Base-by-base conservation (phyloP, 441 rosid genomes). In the Arabidopsis hybrid region DNA sequence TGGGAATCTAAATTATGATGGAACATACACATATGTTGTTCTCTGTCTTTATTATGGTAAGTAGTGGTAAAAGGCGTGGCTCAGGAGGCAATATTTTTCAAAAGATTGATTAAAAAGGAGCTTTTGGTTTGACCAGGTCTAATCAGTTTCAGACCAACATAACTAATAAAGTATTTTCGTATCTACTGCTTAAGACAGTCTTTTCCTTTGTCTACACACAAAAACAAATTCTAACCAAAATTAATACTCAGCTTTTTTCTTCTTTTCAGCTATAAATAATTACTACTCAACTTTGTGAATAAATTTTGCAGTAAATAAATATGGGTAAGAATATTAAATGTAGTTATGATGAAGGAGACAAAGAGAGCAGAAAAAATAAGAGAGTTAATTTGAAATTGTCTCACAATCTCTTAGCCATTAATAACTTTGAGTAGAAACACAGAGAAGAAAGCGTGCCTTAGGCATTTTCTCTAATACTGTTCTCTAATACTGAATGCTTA, bases 1-100 rank as follows among this genome's bases (percentile, higher is more conserved):
- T 16, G 38, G 56, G 79, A 76, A 76, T 76, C 60, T 70, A 64
- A 63, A 76, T 57, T 70, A 76, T 70, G 76, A 76, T 56, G 75
- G 57, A 66, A 65, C 64, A 60, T 16, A 60, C n/a, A 14, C 4
- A 31, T 52, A 21, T 21, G 69, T 43, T 70, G 32, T 32, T 63
- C 40, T 43, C 47, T 79, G 82, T 83, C 79, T 64, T 69, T 70
- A 39, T 69, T 70, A 39, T 57, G 14, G 49, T 57, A 70, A 76
- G 72, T 76, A 76, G 72, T 76, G 76, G 57, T 76, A 51, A 76
- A 76, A 70, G 76, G 76, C 72, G 76, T 71, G 80, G 61, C 80
- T 40, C 60, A 63, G 47, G 47, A 75, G 71, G 71, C 75, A 65
- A 69, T 9, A 62, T 21, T 51, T 36, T 13, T 26, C 18, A 53